Base-by-base conservation (phyloP, 345 rosid species). In the Trapa incisa region DNA sequence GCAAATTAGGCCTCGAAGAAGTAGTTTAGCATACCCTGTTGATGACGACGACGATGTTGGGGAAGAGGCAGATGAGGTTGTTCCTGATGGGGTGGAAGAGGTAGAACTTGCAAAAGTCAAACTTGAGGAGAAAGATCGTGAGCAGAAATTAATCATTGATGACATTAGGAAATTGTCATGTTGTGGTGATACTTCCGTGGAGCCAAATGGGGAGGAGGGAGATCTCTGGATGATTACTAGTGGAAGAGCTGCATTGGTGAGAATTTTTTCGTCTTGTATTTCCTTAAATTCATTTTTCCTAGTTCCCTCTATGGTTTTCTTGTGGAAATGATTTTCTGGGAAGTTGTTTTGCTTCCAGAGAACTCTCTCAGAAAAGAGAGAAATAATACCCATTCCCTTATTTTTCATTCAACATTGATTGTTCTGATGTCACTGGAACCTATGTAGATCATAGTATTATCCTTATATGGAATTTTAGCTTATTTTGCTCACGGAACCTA, bases 61-160 rank as follows among this genome's bases (percentile, higher is more conserved):
- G 75, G 99, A 94, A 80, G 97, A 94, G 85, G 96, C 99, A 65
- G 94, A 91, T 76, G 99, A 87, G 75, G 86, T 94, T 74, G 99
- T 91, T 77, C 99, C 99, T 67, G 89, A 87, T 72, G 99, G 97
- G 71, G 96, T 86, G 70, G 91, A 89, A 80, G 99, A 94, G 80
- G 97, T 94, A 54, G 99, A 89, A 83, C 87, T 89, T 79, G 99
- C 99, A 68, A 87, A 83, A 80, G 74, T 94, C 64, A 73, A 82
- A 81, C 91, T 94, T 65, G 96, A 94, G 77, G 83, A 80, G 70
- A 88, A 81, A 71, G 96, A 91, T 67, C 75, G 88, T 68, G 96
- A 72, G 74, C 86, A 77, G 79, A 91, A 83, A 69, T 75, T 94
- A 82, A 78, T 94, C 70, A 83, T 86, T 73, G 80, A 80, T 75